Evolutionary conservation across 2,329 filamentous ascomycete species (phyloP).

Genomic region (Scedosporium dehoogii): DNA sequence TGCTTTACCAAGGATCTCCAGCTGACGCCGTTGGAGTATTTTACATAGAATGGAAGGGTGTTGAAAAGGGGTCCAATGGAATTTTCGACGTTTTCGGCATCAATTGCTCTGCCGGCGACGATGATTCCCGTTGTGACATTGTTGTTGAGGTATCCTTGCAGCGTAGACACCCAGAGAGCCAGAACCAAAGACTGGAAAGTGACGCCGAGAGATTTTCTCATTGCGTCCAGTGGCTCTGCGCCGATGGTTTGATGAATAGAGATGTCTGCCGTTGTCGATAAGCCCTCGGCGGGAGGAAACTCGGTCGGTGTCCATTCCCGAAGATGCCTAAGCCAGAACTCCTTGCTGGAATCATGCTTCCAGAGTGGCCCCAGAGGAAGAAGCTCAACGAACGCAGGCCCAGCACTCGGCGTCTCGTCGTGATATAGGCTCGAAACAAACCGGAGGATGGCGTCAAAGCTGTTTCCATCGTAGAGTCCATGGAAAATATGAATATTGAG

Average conservation of each 20-base stretch:
- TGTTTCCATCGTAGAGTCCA: conserved; percentile 76
- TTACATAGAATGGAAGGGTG: conserved; percentile 63
- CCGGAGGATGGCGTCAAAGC: conserved; percentile 58
- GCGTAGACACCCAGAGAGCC: conserved; percentile 58
- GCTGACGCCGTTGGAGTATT: conserved; percentile 30
- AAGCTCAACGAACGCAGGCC: conserved; percentile 54
- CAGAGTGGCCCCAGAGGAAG: conserved; percentile 60
- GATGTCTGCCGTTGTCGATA: conserved; percentile 9
- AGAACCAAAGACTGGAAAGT: conserved; percentile 74
- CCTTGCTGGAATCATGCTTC: conserved; percentile 25
- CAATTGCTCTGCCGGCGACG: conserved; percentile 66
- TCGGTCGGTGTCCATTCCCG: conserved; percentile 16
- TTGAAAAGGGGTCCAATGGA: conserved; percentile 84
- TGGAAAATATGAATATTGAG: conserved; percentile 70
- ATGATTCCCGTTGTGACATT: conserved; percentile 60
- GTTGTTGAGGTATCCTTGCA: conserved; percentile 40
- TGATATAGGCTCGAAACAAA: conserved; percentile 30
- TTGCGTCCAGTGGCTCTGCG: conserved; percentile 34
- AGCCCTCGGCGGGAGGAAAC: conserved; percentile 9
- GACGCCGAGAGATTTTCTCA: conserved; percentile 53
- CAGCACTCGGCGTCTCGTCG: conserved; percentile 15
- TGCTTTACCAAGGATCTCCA: conserved; percentile 51
- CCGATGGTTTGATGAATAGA: conserved; percentile 19
- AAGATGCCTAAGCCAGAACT: conserved; percentile 61
- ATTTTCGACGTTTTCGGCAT: conserved; percentile 52